A percentile compares a stretch with the other conserved stretches of the same genome.
Conservation (phyloP, 2,329 filamentous ascomycete species). For the Gnomoniopsis smithogilvyi region DNA sequence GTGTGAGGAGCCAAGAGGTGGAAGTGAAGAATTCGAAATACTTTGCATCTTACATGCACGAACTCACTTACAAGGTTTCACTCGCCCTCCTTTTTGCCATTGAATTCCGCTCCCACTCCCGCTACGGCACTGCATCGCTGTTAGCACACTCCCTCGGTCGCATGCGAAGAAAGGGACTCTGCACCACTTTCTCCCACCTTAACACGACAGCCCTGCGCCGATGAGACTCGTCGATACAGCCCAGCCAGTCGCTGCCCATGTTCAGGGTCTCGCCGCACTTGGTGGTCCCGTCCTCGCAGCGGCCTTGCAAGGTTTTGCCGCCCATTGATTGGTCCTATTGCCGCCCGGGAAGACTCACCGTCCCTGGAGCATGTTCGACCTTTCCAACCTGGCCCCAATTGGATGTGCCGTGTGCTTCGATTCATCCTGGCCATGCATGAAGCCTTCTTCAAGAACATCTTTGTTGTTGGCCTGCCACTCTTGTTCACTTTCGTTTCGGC, state of each 20-base stretch:
- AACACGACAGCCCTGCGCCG: neutral
- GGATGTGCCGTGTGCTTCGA: neutral
- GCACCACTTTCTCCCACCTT: neutral
- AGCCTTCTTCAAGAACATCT: no score
- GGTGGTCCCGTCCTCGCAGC: constrained; percentile 2
- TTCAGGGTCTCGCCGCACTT: constrained; percentile 8
- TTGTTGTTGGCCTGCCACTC: no score
- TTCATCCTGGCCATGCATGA: no score
- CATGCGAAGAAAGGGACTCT: neutral
- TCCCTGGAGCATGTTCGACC: neutral
- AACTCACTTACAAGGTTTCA: constrained; percentile 17
- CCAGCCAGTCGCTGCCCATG: constrained; percentile 4
- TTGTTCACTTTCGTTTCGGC: no score
- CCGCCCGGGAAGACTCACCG: constrained; percentile 10
- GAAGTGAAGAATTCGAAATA: no score
- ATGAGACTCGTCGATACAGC: neutral
- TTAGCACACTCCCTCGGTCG: neutral
- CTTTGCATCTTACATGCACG: constrained; percentile 13
- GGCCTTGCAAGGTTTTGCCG: neutral
- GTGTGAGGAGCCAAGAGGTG: no score
- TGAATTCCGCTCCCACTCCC: neutral
- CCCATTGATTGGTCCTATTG: constrained; percentile 23
- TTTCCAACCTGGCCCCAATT: no score
- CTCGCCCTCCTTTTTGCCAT: no score
- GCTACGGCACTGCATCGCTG: neutral